Conservation (phyloP, 768 basidiomycete species). For the Lenzites betulinus region DNA sequence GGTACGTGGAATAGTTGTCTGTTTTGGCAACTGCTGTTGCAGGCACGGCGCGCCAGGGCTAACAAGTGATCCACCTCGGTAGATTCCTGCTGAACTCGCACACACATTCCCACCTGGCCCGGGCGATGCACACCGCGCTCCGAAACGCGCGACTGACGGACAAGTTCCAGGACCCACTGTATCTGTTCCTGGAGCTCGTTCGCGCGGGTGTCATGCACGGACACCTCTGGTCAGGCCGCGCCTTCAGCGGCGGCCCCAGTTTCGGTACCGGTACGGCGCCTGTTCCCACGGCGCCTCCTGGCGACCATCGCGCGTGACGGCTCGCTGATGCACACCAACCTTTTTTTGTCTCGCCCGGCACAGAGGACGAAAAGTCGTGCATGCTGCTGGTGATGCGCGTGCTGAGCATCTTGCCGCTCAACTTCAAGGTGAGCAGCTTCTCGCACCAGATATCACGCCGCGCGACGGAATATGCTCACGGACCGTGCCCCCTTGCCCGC, state of each 20-base stretch:
- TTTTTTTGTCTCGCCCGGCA: slow-evolving; percentile 21
- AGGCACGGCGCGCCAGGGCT: slow-evolving; percentile 5
- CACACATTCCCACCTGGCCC: slow-evolving; percentile 84
- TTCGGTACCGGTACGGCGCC: slow-evolving; percentile 78
- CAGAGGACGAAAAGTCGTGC: slow-evolving; percentile 92
- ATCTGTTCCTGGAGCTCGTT: slow-evolving; percentile 92
- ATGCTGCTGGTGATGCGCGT: slow-evolving; percentile 97
- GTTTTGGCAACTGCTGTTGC: not conserved
- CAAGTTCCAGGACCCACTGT: slow-evolving; percentile 97
- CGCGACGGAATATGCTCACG: not conserved
- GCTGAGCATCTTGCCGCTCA: slow-evolving; percentile 91
- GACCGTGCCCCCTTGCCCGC: not conserved
- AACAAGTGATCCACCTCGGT: not conserved
- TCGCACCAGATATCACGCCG: not conserved
- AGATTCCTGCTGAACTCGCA: slow-evolving; percentile 92
- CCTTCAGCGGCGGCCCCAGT: slow-evolving; percentile 93
- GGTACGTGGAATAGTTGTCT: slow-evolving; percentile 55
- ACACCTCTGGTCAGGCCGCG: slow-evolving; percentile 83
- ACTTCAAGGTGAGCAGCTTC: slow-evolving; percentile 73
- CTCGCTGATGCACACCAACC: slow-evolving; percentile 30
- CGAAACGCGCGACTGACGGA: slow-evolving; percentile 84
- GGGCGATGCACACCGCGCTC: slow-evolving; percentile 87
- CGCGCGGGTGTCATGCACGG: slow-evolving; percentile 98
- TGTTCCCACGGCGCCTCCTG: slow-evolving; percentile 35
- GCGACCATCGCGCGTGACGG: slow-evolving; percentile 16